Base-by-base conservation (phyloP, 257 asterid species). In the Plectranthus barbatus region DNA sequence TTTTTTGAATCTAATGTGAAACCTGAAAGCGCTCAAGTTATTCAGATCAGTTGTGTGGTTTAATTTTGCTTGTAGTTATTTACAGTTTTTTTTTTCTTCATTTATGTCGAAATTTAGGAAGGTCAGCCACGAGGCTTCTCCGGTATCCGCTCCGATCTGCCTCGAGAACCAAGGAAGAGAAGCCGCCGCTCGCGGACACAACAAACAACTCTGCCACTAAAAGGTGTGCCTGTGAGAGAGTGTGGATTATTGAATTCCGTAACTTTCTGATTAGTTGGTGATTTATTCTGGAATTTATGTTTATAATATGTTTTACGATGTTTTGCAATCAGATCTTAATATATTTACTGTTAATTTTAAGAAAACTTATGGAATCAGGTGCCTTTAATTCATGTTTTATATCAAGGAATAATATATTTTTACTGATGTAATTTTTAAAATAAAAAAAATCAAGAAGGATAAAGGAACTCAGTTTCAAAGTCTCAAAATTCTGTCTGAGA, bases 71-170 rank as follows among this genome's bases (percentile, higher is more conserved):
- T 62, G 17, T 18, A 20, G 8, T 1, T 26, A 12, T 29, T 59
- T 12, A 19, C 1, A 4, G 21, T 41, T 26, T 15, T 3, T 20
- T 56, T 42, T 58, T 53, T 56, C 64, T 45, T 64, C 13, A 45
- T 68, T 60, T 13, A 61, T 53, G 52, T 69, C 15, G 45, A 50
- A 60, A 47, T 77, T 26, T 64, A 57, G 85, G 65, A 61, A 74
- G 68, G 80, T 72, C 90, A 23, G 36, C 95, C 5, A 40, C 97
- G 17, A 82, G 71, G 83, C 97, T 89, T 71, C 86, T 80, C 36
- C 79, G 97, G 9, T 92, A 92, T 65, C 99, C 99, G 49, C 95
- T 92, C 64, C 86, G 99, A 73, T 92, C 96, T 18, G 80, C 84
- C 2, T 15, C 78, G 6, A 83, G 75, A 66, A 6, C 76, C 48